Conservation (phyloP, 208 protist genomes). For the Leishmania martiniquensis region DNA sequence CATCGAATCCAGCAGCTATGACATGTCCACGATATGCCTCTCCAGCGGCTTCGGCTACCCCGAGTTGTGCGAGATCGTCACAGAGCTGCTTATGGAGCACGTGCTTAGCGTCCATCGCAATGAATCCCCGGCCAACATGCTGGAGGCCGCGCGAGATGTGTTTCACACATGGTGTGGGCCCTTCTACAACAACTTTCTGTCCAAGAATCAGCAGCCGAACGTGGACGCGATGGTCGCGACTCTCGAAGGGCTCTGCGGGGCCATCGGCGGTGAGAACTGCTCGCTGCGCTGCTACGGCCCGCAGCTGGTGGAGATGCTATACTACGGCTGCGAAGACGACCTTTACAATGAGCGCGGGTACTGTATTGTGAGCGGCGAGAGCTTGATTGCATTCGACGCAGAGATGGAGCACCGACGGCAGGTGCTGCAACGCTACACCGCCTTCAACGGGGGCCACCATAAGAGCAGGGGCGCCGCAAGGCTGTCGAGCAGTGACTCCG, state of each 20-base stretch:
- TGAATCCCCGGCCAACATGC: slow-evolving; percentile 26
- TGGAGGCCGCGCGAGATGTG: slow-evolving; percentile 36
- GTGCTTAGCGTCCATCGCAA: slow-evolving; percentile 33
- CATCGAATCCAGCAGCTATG: slow-evolving; percentile 51
- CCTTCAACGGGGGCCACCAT: slow-evolving; percentile 21
- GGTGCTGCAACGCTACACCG: slow-evolving; percentile 39
- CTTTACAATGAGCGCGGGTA: slow-evolving; percentile 76
- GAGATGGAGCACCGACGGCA: slow-evolving; percentile 32
- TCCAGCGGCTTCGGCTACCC: slow-evolving; percentile 47
- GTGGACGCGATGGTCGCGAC: slow-evolving; percentile 76
- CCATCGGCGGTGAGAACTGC: slow-evolving; percentile 47
- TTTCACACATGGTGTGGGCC: slow-evolving; percentile 73
- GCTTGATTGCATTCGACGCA: slow-evolving; percentile 68
- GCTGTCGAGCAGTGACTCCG: slow-evolving; percentile 17
- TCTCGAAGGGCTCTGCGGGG: slow-evolving; percentile 64
- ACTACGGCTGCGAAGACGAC: slow-evolving; percentile 72
- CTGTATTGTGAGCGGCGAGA: slow-evolving; percentile 79
- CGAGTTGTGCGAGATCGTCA: slow-evolving; percentile 77
- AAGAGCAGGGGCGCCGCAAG: slow-evolving; percentile 1
- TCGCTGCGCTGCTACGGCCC: slow-evolving; percentile 52
- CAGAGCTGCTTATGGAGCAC: slow-evolving; percentile 70
- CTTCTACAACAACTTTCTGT: slow-evolving; percentile 68
- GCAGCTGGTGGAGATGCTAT: slow-evolving; percentile 68
- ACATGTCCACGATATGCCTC: slow-evolving; percentile 72
- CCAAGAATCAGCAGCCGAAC: slow-evolving; percentile 40